Percentiles rank a stretch among this genome's conserved stretches.
Conservation (phyloP, 2,329 filamentous ascomycete species). For the Talaromyces piceae region DNA sequence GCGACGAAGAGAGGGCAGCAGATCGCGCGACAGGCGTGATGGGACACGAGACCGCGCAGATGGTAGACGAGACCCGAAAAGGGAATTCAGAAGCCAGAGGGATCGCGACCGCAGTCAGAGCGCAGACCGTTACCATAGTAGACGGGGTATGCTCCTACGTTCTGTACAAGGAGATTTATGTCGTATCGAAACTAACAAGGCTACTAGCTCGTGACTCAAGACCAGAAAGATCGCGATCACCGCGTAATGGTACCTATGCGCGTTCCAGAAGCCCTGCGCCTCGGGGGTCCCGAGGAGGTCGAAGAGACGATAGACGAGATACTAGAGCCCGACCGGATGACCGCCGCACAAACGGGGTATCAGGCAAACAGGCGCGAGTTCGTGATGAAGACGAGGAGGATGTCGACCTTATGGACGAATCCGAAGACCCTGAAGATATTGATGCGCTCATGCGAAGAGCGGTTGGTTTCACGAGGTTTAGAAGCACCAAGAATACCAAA, state of each 20-base stretch:
- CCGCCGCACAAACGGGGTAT: conserved; percentile 18
- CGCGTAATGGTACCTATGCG: conserved; percentile 29
- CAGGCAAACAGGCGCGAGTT: conserved; percentile 18
- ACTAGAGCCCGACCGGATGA: conserved; percentile 16
- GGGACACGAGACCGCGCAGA: conserved; percentile 20
- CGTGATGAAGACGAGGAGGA: conserved; percentile 48
- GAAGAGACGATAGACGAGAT: conserved; percentile 25
- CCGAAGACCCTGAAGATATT: conserved; percentile 40
- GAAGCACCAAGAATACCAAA: conserved; percentile 80
- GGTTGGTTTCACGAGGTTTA: conserved; percentile 87
- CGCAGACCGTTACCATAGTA: conserved; percentile 30
- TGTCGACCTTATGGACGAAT: conserved; percentile 7
- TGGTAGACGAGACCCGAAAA: conserved; percentile 24
- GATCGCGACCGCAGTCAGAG: conserved; percentile 34
- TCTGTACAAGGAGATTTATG: not conserved
- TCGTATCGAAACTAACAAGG: not conserved
- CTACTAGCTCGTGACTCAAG: conserved; percentile 23
- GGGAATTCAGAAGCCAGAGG: conserved; percentile 31
- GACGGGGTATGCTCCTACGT: conserved; percentile 29
- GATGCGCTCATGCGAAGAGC: conserved; percentile 69
- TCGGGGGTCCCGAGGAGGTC: conserved; percentile 26
- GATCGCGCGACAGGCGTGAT: conserved; percentile 33
- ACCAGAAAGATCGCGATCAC: conserved; percentile 29
- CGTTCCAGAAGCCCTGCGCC: conserved; percentile 29
- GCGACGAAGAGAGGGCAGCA: conserved; percentile 36